A percentile compares a stretch with the other conserved stretches of the same genome.
phyloP scores from a whole-genome alignment of 1,284 basidiomycete species.

The Takashimella koratensis region DNA sequence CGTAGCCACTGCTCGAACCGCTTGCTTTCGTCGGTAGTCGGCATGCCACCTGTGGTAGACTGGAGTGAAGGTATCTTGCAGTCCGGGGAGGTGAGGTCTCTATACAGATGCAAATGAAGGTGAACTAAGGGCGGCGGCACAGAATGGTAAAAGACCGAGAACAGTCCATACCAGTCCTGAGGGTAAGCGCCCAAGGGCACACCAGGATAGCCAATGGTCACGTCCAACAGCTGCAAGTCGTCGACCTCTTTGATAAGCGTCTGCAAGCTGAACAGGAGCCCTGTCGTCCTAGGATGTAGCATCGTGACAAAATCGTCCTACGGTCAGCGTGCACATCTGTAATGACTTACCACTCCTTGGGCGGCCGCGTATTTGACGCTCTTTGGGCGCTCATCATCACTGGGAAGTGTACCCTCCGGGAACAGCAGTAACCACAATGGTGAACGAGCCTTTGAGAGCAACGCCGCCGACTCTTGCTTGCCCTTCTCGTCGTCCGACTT shows the following conservation, averaged over 20 bases:
- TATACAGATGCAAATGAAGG: slow-evolving; percentile 74
- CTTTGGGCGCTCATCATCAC: slow-evolving; percentile 71
- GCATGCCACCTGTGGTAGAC: slow-evolving; percentile 26
- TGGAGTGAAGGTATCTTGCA: slow-evolving; percentile 29
- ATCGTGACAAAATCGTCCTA: slow-evolving; percentile 74
- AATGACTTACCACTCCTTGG: slow-evolving; percentile 50
- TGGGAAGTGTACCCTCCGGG: slow-evolving; percentile 88
- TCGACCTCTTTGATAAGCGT: slow-evolving; percentile 74
- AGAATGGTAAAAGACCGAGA: slow-evolving; percentile 79
- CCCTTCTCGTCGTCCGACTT: slow-evolving; percentile 53
- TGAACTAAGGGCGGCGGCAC: slow-evolving; percentile 81
- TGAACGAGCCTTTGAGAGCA: slow-evolving; percentile 54
- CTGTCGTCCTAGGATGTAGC: slow-evolving; percentile 85
- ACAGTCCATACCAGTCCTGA: slow-evolving; percentile 60
- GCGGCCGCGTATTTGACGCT: slow-evolving; percentile 64
- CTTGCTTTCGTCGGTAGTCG: slow-evolving; percentile 63
- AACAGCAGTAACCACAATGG: slow-evolving; percentile 82
- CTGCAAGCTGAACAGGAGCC: slow-evolving; percentile 77
- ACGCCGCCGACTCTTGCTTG: slow-evolving; percentile 37
- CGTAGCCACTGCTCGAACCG: slow-evolving; percentile 81
- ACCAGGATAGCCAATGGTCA: slow-evolving; percentile 88
- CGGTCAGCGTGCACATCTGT: not conserved
- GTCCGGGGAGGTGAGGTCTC: slow-evolving; percentile 51
- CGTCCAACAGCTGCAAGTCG: slow-evolving; percentile 74
- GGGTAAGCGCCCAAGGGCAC: slow-evolving; percentile 50